Evolutionary conservation across 495 filamentous ascomycete genomes (phyloP), one percentile per base, ranked within the genome.

Genomic region (Aspergillus hancockii): DNA sequence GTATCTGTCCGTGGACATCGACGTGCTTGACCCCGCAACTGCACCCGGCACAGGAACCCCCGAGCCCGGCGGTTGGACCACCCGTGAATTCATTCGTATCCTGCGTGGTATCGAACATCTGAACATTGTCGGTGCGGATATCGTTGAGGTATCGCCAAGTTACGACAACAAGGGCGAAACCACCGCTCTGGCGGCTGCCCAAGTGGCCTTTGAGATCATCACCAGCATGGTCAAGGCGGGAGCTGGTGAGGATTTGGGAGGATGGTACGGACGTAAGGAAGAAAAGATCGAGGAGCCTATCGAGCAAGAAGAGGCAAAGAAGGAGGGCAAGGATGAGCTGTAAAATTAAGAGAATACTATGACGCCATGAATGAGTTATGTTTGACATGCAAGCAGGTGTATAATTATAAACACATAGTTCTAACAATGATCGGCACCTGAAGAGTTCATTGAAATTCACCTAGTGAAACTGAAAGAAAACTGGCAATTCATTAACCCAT

Each of bases 111-210:
- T 91, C 8, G 87, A 90, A 75, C 80, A 79, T 36, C 60, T 91
- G 67, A 90, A 90, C 67, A 65, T 90, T 1, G 86, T 91, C 19
- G 88, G 88, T 0, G 88, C 85, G 4, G 88, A 90, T 72, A 86
- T 93, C 60, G 91, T 96, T 22, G 91, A 96, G 81, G 91, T 96
- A 14, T 87, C 88, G 47, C 91, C 91, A 1, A 89, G 90, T 13
- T 94, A 96, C 70, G 90, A 94, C 73, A 90, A 90, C 6, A 83
- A 81, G 50, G 90, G 88, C 0, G 91, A 96, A 80, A 86, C 88
- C 67, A 96, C 91, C 40, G 90, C 90, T 49, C 77, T 94, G 63
- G 90, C 88, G n/a, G 91, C 87, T 0, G 89, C 90, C 10, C 90
- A 93, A 77, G 82, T 89, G 21, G 87, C 86, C 18, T 95, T 87